These are phyloP conservation scores for Domatiomyces catenatus DNA, from an alignment of 2,329 filamentous ascomycete genomes.

Conservation along the genomic window DNA sequence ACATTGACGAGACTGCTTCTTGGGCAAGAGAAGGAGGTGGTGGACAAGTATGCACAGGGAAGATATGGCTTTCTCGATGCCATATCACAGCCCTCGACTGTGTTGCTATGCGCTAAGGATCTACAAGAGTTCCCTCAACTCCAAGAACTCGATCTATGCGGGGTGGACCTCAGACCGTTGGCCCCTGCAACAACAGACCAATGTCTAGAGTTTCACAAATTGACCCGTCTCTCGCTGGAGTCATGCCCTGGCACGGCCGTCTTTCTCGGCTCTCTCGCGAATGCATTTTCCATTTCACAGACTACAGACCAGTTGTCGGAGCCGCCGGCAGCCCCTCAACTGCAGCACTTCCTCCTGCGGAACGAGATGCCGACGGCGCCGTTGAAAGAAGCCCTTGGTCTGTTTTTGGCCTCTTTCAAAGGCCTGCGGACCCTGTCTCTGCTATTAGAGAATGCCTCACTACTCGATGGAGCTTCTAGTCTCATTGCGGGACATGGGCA, in stretches of 20 bases:
- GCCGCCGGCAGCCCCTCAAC: slow-evolving; percentile 5
- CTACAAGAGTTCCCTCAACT: slow-evolving; percentile 10
- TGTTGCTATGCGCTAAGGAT: slow-evolving; percentile 6
- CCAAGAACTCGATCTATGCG: slow-evolving; percentile 11
- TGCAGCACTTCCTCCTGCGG: slow-evolving; percentile 15
- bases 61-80: slow-evolving; percentile 6
- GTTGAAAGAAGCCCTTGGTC: slow-evolving; percentile 11
- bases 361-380: slow-evolving; percentile 12
- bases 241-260: slow-evolving; percentile 14
- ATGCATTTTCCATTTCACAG: slow-evolving; percentile 11
- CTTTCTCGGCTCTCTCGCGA: slow-evolving; percentile 10
- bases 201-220: slow-evolving; percentile 11
- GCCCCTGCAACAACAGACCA: slow-evolving; percentile 8
- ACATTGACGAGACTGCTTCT: slow-evolving; percentile 11
- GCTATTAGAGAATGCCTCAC: slow-evolving; percentile 15
- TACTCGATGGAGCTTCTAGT: slow-evolving; percentile 11
- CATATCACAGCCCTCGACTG: slow-evolving; percentile 9
- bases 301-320: slow-evolving; percentile 5
- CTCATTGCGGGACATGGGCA: slow-evolving; percentile 14
- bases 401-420: slow-evolving; percentile 15
- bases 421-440: slow-evolving; percentile 15
- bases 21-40: slow-evolving; percentile 15
- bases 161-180: slow-evolving; percentile 10
- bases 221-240: slow-evolving; percentile 12
- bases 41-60: slow-evolving; percentile 9